A percentile compares a stretch with the other conserved stretches of the same genome.
These are phyloP conservation scores for Exophiala bonariae DNA, from an alignment of 2,329 filamentous ascomycete genomes.

Conservation along the genomic window DNA sequence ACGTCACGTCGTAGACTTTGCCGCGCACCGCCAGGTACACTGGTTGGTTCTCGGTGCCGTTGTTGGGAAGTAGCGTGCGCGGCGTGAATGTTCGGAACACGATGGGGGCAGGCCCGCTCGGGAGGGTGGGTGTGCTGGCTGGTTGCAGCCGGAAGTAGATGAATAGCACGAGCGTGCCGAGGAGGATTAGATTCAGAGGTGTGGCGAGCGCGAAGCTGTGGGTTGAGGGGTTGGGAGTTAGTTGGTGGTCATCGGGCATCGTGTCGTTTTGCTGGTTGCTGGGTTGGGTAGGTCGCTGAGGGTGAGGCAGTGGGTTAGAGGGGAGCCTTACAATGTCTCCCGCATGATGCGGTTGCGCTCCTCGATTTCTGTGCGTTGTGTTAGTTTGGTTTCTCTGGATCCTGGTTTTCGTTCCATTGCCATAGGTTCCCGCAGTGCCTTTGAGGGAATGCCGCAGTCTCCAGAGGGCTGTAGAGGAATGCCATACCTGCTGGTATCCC, in stretches of 20 bases:
- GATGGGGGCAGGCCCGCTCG: constrained; percentile 62
- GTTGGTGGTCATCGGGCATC: not conserved
- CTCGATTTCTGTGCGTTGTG: constrained; percentile 14
- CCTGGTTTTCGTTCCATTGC: too few species aligned
- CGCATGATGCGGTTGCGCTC: constrained; percentile 12
- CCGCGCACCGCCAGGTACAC: constrained; percentile 92
- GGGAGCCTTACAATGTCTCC: constrained; percentile 13
- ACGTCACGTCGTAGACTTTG: constrained; percentile 83
- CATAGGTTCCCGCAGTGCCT: too few species aligned
- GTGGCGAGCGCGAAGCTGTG: constrained; percentile 18
- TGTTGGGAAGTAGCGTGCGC: constrained; percentile 80
- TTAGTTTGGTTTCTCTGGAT: too few species aligned
- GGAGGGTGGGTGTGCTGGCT: constrained; percentile 51
- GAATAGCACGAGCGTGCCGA: constrained; percentile 58
- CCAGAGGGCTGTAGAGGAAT: too few species aligned
- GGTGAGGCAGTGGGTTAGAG: not conserved
- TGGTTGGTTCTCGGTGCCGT: constrained; percentile 70
- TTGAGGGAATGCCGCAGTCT: too few species aligned
- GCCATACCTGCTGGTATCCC: constrained; percentile 10
- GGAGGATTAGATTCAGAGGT: constrained; percentile 57
- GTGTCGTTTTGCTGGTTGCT: not conserved
- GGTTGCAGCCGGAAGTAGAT: constrained; percentile 62
- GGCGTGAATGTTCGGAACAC: constrained; percentile 86
- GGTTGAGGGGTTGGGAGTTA: too few species aligned
- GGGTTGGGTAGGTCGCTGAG: not conserved